Conservation (phyloP, 495 filamentous ascomycete genomes). For the Penicillium argentinense region DNA sequence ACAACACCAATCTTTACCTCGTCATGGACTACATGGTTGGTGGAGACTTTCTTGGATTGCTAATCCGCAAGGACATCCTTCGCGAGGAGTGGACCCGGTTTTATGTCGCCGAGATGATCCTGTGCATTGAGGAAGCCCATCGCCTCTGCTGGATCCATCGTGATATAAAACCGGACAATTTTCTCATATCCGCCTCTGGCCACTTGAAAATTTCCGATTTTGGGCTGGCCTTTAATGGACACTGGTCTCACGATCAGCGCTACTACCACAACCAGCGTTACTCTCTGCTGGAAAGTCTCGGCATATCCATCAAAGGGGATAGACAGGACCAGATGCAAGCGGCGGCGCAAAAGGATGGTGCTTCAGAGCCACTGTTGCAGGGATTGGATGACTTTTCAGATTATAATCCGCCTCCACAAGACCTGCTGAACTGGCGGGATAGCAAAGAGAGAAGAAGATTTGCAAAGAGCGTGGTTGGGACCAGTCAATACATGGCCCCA, state of each 20-base stretch:
- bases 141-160: constrained; percentile 85
- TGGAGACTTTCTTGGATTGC: constrained; percentile 83
- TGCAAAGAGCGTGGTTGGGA: constrained; percentile 87
- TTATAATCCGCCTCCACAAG: constrained; percentile 17
- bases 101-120: constrained; percentile 92
- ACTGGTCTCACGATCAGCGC: constrained; percentile 85
- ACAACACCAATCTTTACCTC: constrained; percentile 77
- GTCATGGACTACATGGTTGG: constrained; percentile 98
- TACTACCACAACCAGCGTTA: constrained; percentile 84
- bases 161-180: constrained; percentile 96
- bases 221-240: constrained; percentile 89
- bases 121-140: constrained; percentile 93
- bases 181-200: constrained; percentile 81
- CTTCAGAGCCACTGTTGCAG: constrained; percentile 1
- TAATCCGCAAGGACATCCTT: constrained; percentile 79
- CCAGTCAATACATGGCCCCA: constrained; percentile 96
- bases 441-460: constrained; percentile 68
- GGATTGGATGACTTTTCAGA: constrained; percentile 9
- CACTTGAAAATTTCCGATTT: constrained; percentile 97
- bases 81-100: constrained; percentile 75
- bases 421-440: constrained; percentile 76
- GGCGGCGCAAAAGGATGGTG: constrained; percentile 29
- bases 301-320: constrained; percentile 75
- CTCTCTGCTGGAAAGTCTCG: constrained; percentile 69
- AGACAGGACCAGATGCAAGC: constrained; percentile 59